Evolutionary conservation across 805 yeast species (phyloP).

Genomic region (Zygosaccharomyces siamensis): DNA sequence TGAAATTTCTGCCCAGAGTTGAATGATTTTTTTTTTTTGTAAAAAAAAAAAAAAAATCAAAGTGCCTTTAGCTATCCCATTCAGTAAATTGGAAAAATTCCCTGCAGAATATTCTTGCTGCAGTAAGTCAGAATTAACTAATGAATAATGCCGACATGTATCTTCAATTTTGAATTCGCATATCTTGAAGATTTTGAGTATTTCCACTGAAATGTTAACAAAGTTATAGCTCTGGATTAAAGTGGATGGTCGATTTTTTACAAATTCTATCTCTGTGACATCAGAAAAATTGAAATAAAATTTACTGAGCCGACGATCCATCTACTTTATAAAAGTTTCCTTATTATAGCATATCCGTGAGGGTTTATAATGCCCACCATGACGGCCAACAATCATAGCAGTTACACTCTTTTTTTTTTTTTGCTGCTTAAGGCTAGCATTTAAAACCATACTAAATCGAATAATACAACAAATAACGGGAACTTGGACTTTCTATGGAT

Average conservation of each 20-base stretch:
- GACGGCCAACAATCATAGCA: neutral
- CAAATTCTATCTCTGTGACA: constrained; percentile 13
- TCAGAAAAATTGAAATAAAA: constrained; percentile 14
- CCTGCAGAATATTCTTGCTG: constrained; percentile 21
- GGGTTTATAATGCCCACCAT: no score
- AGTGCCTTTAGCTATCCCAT: neutral
- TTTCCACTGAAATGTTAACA: constrained; percentile 19
- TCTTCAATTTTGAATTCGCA: constrained; percentile 16
- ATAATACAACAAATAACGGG: no score
- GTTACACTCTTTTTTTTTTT: neutral
- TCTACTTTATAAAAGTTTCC: constrained; percentile 4
- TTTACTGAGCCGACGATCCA: constrained; percentile 11
- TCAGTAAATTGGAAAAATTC: constrained; percentile 17
- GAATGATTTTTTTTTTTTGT: constrained; percentile 14
- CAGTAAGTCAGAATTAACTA: constrained; percentile 26
- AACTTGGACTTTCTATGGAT: no score
- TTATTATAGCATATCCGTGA: neutral
- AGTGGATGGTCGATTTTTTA: no score
- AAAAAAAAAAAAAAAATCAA: no score
- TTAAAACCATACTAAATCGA: no score
- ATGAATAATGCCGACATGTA: constrained; percentile 22
- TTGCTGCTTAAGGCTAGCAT: no score
- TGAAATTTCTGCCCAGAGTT: constrained; percentile 18
- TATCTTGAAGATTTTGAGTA: constrained; percentile 15
- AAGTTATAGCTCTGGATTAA: constrained; percentile 6